These are phyloP conservation scores for Ustulina deusta DNA, from an alignment of 2,329 filamentous ascomycete species.

Conservation along the genomic window DNA sequence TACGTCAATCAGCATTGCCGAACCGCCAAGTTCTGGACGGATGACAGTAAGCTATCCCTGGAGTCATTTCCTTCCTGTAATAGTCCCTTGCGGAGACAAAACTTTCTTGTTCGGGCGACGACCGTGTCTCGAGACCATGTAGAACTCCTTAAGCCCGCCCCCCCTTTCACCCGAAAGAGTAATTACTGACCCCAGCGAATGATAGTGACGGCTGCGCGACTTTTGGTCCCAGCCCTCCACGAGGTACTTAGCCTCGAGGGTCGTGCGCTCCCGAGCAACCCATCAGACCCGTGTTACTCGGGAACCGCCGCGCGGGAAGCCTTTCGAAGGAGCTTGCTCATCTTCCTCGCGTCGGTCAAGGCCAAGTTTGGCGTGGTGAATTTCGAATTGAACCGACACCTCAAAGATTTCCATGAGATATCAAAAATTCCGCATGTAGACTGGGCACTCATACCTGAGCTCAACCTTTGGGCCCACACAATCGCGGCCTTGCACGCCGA, in stretches of 20 bases:
- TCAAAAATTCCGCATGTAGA: constrained; percentile 45
- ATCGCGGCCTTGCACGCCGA: constrained; percentile 45
- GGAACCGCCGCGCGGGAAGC: constrained; percentile 46
- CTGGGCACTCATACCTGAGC: constrained; percentile 47
- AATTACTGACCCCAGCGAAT: too few species aligned
- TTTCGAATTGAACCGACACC: constrained; percentile 43
- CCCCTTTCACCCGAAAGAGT: too few species aligned
- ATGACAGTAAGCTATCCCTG: too few species aligned
- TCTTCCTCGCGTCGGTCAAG: constrained; percentile 47
- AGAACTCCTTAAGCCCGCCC: too few species aligned
- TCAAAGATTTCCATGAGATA: constrained; percentile 48
- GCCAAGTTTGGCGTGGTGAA: constrained; percentile 41
- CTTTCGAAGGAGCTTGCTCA: constrained; percentile 45
- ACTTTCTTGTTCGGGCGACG: too few species aligned
- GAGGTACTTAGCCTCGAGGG: constrained; percentile 45
- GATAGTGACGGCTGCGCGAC: constrained; percentile 42
- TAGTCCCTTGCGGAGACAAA: too few species aligned
- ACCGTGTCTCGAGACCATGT: too few species aligned
- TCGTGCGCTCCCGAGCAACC: constrained; percentile 41
- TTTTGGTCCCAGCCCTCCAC: constrained; percentile 46
- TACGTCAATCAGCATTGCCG: constrained; percentile 44
- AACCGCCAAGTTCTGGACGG: constrained; percentile 42
- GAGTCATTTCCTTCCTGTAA: too few species aligned
- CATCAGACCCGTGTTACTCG: constrained; percentile 38
- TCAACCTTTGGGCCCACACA: constrained; percentile 49